Evolutionary conservation across 2,329 filamentous ascomycete species (phyloP).

Genomic region (Aureobasidium sp.): DNA sequence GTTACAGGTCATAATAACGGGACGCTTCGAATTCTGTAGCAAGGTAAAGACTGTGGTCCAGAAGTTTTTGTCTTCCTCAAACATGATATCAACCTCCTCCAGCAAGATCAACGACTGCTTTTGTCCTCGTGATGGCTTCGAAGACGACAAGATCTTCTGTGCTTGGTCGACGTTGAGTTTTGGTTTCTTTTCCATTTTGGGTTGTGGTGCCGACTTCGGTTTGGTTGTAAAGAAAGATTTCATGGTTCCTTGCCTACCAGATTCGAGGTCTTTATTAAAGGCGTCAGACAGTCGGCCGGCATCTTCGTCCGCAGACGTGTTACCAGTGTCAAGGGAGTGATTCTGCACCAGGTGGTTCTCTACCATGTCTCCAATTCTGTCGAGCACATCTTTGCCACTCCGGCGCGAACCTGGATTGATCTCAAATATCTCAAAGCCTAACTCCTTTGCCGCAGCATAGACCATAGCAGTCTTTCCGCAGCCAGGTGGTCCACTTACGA

Average conservation of each 20-base stretch:
- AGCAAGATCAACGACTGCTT: slow-evolving; percentile 92
- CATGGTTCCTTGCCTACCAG: slow-evolving; percentile 69
- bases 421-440: slow-evolving; percentile 91
- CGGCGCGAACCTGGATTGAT: slow-evolving; percentile 78
- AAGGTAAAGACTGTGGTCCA: slow-evolving; percentile 75
- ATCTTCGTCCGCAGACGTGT: slow-evolving; percentile 27
- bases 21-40: slow-evolving; percentile 76
- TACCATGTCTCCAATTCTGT: slow-evolving; percentile 94
- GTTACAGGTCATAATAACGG: slow-evolving; percentile 92
- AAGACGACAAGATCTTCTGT: slow-evolving; percentile 19
- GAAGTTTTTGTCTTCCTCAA: slow-evolving; percentile 92
- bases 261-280: slow-evolving; percentile 51
- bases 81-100: slow-evolving; percentile 89
- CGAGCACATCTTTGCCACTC: slow-evolving; percentile 81
- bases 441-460: slow-evolving; percentile 83
- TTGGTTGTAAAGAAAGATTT: slow-evolving; percentile 67
- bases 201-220: slow-evolving; percentile 19
- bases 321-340: slow-evolving; percentile 19
- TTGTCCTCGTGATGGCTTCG: slow-evolving; percentile 43
- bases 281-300: slow-evolving; percentile 33
- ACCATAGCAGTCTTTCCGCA: slow-evolving; percentile 91
- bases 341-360: slow-evolving; percentile 80
- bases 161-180: slow-evolving; percentile 19
- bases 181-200: slow-evolving; percentile 19
- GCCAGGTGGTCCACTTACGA: slow-evolving; percentile 82